Evolutionary conservation across 768 basidiomycete species (phyloP).

Genomic region (Inosperma sp.): DNA sequence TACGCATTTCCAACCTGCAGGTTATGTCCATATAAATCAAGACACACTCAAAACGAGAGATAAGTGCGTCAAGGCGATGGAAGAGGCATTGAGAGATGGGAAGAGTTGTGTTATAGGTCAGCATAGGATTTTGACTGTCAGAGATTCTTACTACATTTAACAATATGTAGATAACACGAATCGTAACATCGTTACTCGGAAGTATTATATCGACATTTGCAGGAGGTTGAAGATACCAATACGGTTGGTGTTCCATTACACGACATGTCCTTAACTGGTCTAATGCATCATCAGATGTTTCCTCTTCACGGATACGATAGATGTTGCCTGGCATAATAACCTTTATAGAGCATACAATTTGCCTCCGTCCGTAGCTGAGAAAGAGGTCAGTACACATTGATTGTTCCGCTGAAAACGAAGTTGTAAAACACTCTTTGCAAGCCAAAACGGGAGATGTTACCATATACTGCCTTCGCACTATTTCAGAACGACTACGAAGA

Average conservation of each 20-base stretch:
- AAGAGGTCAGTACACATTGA: slow-evolving; percentile 34
- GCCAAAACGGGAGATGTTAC: slow-evolving; percentile 50
- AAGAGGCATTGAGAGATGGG: slow-evolving; percentile 48
- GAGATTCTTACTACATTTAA: neutral
- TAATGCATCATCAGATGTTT: slow-evolving; percentile 60
- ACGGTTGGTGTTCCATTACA: slow-evolving; percentile 5
- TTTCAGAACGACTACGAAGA: slow-evolving; percentile 63
- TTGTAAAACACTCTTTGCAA: slow-evolving; percentile 19
- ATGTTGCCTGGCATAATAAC: slow-evolving; percentile 92
- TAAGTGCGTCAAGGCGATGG: slow-evolving; percentile 67
- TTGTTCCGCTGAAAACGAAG: neutral
- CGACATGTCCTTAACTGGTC: neutral
- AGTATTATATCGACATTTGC: slow-evolving; percentile 66
- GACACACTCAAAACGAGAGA: slow-evolving; percentile 70
- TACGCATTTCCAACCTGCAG: slow-evolving; percentile 57
- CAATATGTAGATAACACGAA: slow-evolving; percentile 81
- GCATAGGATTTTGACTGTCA: slow-evolving; percentile 18
- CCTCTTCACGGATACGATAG: slow-evolving; percentile 66
- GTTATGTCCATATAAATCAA: slow-evolving; percentile 85
- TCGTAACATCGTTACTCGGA: slow-evolving; percentile 63
- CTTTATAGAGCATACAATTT: slow-evolving; percentile 73
- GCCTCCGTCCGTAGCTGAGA: slow-evolving; percentile 39
- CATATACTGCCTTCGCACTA: slow-evolving; percentile 53
- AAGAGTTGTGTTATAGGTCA: slow-evolving; percentile 75
- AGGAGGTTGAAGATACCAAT: slow-evolving; percentile 47